Base-by-base conservation (phyloP, 2,329 filamentous ascomycete genomes). In the Coniochaeta ligniaria region DNA sequence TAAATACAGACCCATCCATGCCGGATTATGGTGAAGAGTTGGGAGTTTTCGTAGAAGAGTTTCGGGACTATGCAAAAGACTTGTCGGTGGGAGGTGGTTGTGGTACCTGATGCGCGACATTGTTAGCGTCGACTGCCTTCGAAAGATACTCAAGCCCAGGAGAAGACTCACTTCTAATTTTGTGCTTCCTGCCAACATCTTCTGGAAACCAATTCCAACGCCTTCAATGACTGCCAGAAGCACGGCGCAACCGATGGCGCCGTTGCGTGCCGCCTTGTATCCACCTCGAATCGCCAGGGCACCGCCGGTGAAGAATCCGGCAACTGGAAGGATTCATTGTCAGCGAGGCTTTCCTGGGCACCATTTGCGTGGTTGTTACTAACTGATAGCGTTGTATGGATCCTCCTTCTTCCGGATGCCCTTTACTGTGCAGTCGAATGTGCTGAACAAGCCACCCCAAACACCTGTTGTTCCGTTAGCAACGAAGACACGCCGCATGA, bases 351-450 rank as follows among this genome's bases (percentile, higher is more conserved):
- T 24, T 28, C 47, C 47, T 31, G 1, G n/a, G 14, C 2, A 26
- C 16, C 31, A 3, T 17, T 14, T 5, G n/a, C 31, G 35, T 38
- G n/a, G 28, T n/a, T 22, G 9, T 3, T 1, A 57, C 54, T 38
- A 68, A 94, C 96, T 52, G 74, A 99, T 98, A 70, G 93, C 92
- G 78, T 98, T 98, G 80, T 92, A 98, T 16, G 95, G 92, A 74
- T 98, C 95, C 76, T 99, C 95, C 87, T 97, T 98, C 83, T 95
- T 91, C 66, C 92, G 82, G 60, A 94, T 80, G 61, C 94, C 94
- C 83, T 98, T 99, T 64, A 97, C 90, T 24, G 93, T 90, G 80
- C 95, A 99, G 79, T 99, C 95, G 72, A 94, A 98, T 63, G 92
- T 96, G 69, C 88, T 92, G 82, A 98, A 98, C 61, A 98, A 80